Base-by-base conservation (phyloP, 768 basidiomycete species). In the Mycena capillaripes region DNA sequence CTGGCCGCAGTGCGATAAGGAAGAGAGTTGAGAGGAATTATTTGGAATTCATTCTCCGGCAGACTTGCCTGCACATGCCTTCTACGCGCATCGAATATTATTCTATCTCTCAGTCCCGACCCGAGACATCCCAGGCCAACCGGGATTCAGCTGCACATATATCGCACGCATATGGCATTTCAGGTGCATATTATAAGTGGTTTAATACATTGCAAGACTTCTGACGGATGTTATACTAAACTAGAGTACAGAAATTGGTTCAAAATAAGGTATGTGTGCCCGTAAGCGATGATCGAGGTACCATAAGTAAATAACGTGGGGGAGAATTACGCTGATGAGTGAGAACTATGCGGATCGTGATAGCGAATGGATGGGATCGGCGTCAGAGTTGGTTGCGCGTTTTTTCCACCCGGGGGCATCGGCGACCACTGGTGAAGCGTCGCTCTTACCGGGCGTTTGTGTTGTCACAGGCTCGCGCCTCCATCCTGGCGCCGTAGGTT, bases 361-460 rank as follows among this genome's bases (percentile, higher is more conserved):
- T 58, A 38, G 56, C 17, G 56, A 23, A n/a, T n/a, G 34, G 29
- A 19, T 48, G 30, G 44, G 44, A 61, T 46, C 44, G 30, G 30
- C 44, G 60, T 32, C 60, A 21, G 25, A 5, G 16, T 21, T 44
- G 16, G 23, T 17, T 14, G 27, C 55, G 46, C 56, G 66, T 25
- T 27, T 58, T 48, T 53, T 56, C 68, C 68, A 69, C 19, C 68
- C 60, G 17, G 60, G 60, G 2, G 68, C 68, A 21, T 69, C 68
- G 59, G 21, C 60, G 12, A 29, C 12, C 11, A 14, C 10, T 10
- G 25, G 40, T 25, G 42, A 60, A 44, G 40, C 44, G 42, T 42
- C n/a, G 38, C 27, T 42, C 16, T 46, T 23, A 27, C 19, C n/a
- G 8, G 11, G 60, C 21, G 21, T 19, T 10, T 11, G 17, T 5